Conservation (phyloP, 768 basidiomycete genomes). For the Tricholoma furcatifolium region DNA sequence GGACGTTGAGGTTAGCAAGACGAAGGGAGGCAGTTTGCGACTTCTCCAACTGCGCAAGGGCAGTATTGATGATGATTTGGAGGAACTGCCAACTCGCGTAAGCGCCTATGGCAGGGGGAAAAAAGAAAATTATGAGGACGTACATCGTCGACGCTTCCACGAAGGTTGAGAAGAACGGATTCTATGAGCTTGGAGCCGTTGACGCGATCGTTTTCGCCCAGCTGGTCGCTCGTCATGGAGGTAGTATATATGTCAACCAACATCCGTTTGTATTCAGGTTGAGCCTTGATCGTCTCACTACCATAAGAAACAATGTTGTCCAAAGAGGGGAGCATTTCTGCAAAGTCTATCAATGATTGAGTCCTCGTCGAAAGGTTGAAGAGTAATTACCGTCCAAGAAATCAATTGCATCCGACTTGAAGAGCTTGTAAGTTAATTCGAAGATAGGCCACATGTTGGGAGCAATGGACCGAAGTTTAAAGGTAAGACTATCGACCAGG, state of each 20-base stretch:
- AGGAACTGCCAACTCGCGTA: constrained; percentile 46
- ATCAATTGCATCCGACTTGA: constrained; percentile 82
- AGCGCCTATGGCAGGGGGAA: constrained; percentile 2
- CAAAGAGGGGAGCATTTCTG: constrained; percentile 85
- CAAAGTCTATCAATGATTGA: not conserved
- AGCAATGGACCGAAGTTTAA: constrained; percentile 73
- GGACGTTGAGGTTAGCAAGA: constrained; percentile 79
- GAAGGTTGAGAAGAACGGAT: constrained; percentile 75
- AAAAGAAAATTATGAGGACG: constrained; percentile 20
- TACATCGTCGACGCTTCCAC: constrained; percentile 78
- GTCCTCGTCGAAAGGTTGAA: not conserved
- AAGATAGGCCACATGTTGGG: constrained; percentile 87
- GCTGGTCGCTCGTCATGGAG: constrained; percentile 61
- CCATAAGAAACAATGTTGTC: constrained; percentile 91
- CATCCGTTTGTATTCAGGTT: constrained; percentile 76
- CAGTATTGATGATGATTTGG: constrained; percentile 60
- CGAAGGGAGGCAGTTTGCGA: constrained; percentile 62
- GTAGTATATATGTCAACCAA: constrained; percentile 82
- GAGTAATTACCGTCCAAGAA: constrained; percentile 73
- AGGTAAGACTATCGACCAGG: constrained; percentile 80
- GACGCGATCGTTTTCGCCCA: constrained; percentile 83
- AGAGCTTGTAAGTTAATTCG: constrained; percentile 76
- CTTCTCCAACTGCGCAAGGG: constrained; percentile 59
- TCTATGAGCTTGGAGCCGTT: constrained; percentile 87
- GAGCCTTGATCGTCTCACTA: constrained; percentile 67